Base-by-base conservation (phyloP, 1,139 yeast species). In the Kodamaea derodonti region DNA sequence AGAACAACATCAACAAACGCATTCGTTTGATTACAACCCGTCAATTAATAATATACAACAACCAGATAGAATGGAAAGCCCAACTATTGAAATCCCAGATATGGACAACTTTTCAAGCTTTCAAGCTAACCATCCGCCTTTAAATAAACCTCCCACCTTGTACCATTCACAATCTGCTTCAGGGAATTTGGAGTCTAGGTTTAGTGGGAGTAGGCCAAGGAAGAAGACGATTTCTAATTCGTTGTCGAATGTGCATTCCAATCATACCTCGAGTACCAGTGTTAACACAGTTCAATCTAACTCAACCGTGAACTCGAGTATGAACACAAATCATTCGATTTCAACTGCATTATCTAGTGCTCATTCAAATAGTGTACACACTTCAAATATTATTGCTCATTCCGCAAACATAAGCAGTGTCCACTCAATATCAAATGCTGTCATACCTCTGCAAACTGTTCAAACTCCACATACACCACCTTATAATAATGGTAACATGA, bases 111-210 rank as follows among this genome's bases (percentile, higher is more conserved):
- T 60, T 38, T 46, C 65, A 16, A 52, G 52, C 32, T 54, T 54
- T 43, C 46, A 45, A 15, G 38, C 47, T 2, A 30, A 24, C 23
- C 39, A 26, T 20, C 37, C 27, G 15, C 43, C 32, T 3, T 15
- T 37, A 43, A 14, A 31, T 51, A 34, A 32, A 50, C 40, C 33
- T 52, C 33, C 34, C 55, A 34, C 49, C 41, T 34, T 75, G 30
- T 54, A 65, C 30, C 78, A 72, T 46, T 58, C 76, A 0, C 78
- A 72, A 46, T 70, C 77, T 1, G 69, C 77, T 11, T 61, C 76
- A 0, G 72, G 65, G 2, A 56, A 54, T 22, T 41, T 69, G 6
- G 78, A 72, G 35, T 56, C 71, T 1, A 46, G 72, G 27, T 52
- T 52, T 29, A 37, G 54, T 15, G 35, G 62, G n/a, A 45, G 53